Base-by-base conservation (phyloP, 2,329 filamentous ascomycete species). In the Aspergillus awamori region DNA sequence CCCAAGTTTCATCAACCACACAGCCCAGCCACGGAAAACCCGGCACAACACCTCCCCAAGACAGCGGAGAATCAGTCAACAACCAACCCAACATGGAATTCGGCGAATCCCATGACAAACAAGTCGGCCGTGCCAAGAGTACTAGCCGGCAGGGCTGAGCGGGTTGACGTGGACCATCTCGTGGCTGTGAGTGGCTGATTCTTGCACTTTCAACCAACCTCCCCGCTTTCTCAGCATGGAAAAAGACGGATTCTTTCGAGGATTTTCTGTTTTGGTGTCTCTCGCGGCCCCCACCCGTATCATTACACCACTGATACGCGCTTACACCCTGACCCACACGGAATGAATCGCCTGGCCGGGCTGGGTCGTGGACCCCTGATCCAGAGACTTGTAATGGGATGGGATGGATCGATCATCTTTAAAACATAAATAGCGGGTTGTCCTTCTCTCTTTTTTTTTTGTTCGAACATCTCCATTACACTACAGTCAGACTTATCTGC, bases 71-170 rank as follows among this genome's bases (percentile, higher is more conserved):
- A 26, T 26, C 24, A 26, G 26, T 26, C 26, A 26, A 26, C 26
- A 26, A 26, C 26, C 20, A 26, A 1, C 26, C 26, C 6, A 26
- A 26, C 26, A 4, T 5, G 26, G 26, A 26, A 26, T 36, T 17
- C 15, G 15, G 15, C 47, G 47, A 51, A 33, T 51, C 47, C 47
- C 15, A 15, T 5, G 45, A n/a, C 24, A 28, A 28, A 28, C 41
- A 51, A 33, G 28, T 36, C 26, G 41, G 22, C 47, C 45, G 24
- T 30, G 47, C 47, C 47, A 51, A 51, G 47, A 28, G 5, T 51
- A 8, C 47, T 51, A 51, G 47, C n/a, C 41, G 53, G 53, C 53
- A 56, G 53, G 53, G 53, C 53, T 56, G 53, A 56, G 53, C 53
- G 39, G 26, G 53, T 45, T 56, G 53, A 56, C 53, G 53, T 56